Evolutionary conservation across 441 rosid genomes (phyloP).

Genomic region (Corymbia calophylla): DNA sequence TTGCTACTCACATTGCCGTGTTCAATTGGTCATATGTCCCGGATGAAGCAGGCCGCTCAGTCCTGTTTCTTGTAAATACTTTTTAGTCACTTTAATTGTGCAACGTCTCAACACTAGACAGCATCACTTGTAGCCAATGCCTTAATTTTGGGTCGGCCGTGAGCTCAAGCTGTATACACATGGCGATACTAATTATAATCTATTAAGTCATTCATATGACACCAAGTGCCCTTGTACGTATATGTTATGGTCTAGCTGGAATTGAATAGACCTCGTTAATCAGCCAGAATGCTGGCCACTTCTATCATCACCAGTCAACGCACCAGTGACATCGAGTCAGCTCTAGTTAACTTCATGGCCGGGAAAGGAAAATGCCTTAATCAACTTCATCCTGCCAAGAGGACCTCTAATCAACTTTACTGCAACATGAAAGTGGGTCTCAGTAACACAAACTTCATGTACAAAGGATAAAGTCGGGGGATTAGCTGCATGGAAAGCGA

Average conservation of each 20-base stretch:
- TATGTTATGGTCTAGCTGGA: background rate
- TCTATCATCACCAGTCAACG: background rate
- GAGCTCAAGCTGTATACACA: background rate
- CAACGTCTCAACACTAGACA: background rate
- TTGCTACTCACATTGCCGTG: background rate
- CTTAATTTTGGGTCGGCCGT: background rate
- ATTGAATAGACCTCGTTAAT: background rate
- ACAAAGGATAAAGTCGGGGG: background rate
- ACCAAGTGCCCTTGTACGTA: background rate
- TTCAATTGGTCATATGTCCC: background rate
- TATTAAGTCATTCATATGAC: background rate
- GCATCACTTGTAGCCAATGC: background rate
- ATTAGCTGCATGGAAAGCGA: background rate
- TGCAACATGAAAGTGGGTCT: background rate
- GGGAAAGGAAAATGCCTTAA: background rate
- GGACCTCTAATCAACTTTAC: background rate
- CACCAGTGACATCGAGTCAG: background rate
- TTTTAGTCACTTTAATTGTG: background rate
- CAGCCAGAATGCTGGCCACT: background rate
- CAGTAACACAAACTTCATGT: background rate
- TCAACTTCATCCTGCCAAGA: background rate
- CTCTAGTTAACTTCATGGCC: background rate
- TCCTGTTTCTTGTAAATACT: background rate
- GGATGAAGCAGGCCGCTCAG: background rate
- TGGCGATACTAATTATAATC: background rate